Percentiles rank a stretch among this genome's conserved stretches.
Conservation (phyloP, 116 monocot species). For the Trichopus zeylanicus region DNA sequence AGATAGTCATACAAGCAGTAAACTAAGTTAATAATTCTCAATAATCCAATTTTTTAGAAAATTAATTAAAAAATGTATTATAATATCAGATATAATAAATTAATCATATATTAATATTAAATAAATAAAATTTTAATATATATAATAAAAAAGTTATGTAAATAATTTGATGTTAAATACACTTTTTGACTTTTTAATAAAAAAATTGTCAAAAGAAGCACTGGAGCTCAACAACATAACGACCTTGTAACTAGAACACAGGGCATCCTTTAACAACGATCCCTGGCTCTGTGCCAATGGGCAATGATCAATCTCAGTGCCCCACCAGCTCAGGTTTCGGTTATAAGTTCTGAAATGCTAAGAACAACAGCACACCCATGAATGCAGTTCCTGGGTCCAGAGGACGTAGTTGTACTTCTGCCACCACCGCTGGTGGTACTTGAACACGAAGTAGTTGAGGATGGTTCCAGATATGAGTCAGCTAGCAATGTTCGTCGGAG, state of each 20-base stretch:
- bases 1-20: no score
- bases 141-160: no score
- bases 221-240: no score
- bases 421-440: slow-evolving; percentile 33
- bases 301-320: slow-evolving; percentile 29
- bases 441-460: slow-evolving; percentile 40
- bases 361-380: slow-evolving; percentile 36
- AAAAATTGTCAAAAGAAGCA: no score
- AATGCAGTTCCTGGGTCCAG: slow-evolving; percentile 36
- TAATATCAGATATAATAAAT: no score
- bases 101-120: no score
- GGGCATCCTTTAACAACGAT: slow-evolving; percentile 32
- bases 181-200: no score
- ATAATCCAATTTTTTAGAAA: no score
- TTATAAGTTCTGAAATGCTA: slow-evolving; percentile 26
- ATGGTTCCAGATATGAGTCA: slow-evolving; percentile 26
- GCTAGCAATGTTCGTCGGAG: slow-evolving; percentile 25
- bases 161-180: no score
- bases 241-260: slow-evolving; percentile 8
- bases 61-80: no score
- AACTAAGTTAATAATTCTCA: no score
- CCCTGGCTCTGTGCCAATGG: slow-evolving; percentile 29
- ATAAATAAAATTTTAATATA: no score
- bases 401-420: slow-evolving; percentile 36
- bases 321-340: slow-evolving; percentile 23